These are phyloP conservation scores for Geosmithia morbida DNA, from an alignment of 2,329 filamentous ascomycete genomes.

Conservation along the genomic window DNA sequence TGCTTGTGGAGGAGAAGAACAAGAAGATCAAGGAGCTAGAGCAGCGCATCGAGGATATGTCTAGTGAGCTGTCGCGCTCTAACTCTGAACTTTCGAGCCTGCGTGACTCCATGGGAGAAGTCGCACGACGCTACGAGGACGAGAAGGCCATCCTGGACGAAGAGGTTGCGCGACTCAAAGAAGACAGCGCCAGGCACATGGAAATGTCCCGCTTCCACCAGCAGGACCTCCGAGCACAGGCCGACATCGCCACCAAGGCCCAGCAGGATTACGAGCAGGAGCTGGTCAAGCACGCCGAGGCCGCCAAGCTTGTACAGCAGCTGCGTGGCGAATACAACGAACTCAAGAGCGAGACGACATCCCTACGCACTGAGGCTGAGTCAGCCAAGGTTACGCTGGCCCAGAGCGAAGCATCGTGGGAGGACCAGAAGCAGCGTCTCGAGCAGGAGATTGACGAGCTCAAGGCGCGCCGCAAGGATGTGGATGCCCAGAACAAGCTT, in stretches of 20 bases:
- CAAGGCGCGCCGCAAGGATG: conserved; percentile 65
- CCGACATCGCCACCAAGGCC: conserved; percentile 81
- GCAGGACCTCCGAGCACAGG: conserved; percentile 83
- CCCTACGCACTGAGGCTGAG: conserved; percentile 68
- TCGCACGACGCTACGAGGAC: conserved; percentile 56
- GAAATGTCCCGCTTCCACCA: conserved; percentile 75
- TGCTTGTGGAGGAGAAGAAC: conserved; percentile 62
- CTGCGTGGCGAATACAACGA: conserved; percentile 71
- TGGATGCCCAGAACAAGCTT: conserved; percentile 78
- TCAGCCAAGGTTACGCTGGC: conserved; percentile 65
- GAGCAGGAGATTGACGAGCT: conserved; percentile 75
- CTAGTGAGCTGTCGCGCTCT: conserved; percentile 63
- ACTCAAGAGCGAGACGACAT: conserved; percentile 64
- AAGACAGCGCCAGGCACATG: conserved; percentile 66
- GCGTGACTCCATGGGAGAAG: conserved; percentile 67
- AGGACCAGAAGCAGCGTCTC: conserved; percentile 63
- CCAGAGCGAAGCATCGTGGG: conserved; percentile 80
- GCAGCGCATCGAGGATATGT: conserved; percentile 71
- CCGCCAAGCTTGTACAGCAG: conserved; percentile 70
- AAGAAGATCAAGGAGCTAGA: conserved; percentile 66
- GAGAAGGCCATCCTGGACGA: conserved; percentile 68
- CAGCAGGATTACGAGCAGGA: conserved; percentile 95
- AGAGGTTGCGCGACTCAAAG: conserved; percentile 68
- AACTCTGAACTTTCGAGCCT: conserved; percentile 72
- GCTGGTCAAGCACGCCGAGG: conserved; percentile 87